Base-by-base conservation (phyloP, 139 green algal species). In the Zygnema circumcarinatum region DNA sequence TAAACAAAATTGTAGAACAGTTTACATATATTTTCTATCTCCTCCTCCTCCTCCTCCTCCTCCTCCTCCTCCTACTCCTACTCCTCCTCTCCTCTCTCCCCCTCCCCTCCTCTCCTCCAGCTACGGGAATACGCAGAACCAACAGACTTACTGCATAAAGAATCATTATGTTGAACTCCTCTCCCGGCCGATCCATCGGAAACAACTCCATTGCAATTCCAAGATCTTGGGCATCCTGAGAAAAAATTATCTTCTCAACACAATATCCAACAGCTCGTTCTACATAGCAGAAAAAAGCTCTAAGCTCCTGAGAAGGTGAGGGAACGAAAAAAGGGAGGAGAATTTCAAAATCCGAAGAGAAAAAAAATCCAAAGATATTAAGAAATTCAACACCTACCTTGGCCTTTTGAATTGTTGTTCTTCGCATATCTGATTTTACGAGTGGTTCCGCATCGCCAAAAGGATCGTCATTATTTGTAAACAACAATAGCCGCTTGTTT, bases 401-500 rank as follows among this genome's bases (percentile, higher is more conserved):
- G 21, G 76, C 76, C 21, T 25, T 79, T 52, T 84, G 76, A 31
- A 84, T 52, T 25, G 76, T 84, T 21, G 56, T 84, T 52, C 56
- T n/a, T 16, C 25, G n/a, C 80, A 85, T 86, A 67, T 86, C 67
- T 11, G 20, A 38, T 67, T 86, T 25, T 7, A 16, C 67, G 31
- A 11, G 16, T 67, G 32, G 62, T 11, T 29, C n/a, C 7, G 29
- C 67, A 54, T 86, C 80, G 31, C 25, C 80, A 86, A 86, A 88
- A 54, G 83, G 83, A 36, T 88, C 83, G 38, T 88, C 83, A 38
- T 88, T 74, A n/a, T 88, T 88, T 52, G 83, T 88, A 36, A 88
- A 88, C 53, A 88, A 38, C 11, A 88, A 25, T n/a, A 88, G 29
- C 74, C 79, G 82, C 39, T 88, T 88, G 62, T 39, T 1, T 39